phyloP scores from a whole-genome alignment of 1,284 basidiomycete species.

The Paramarasmius palmivorus region DNA sequence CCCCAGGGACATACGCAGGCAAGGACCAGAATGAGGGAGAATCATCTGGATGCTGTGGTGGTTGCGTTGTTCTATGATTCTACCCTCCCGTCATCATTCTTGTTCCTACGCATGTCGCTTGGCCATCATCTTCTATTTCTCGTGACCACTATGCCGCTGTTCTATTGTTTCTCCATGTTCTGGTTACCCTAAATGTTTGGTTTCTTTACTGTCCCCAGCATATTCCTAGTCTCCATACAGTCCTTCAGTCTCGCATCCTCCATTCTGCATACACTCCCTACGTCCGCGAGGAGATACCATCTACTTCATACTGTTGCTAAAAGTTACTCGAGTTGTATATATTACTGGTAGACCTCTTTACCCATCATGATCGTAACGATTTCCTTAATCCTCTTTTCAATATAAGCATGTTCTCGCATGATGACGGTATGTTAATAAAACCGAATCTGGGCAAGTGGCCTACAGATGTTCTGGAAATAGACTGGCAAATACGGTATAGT shows the following conservation, averaged over 20 bases:
- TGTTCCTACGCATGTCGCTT: constrained; percentile 4
- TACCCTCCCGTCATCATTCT: neutral
- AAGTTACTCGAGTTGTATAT: neutral
- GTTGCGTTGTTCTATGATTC: constrained; percentile 57
- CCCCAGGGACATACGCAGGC: constrained; percentile 32
- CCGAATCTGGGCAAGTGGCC: too few relatives aligned
- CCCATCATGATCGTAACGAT: neutral
- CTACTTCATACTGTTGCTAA: neutral
- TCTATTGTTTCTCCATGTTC: constrained; percentile 10
- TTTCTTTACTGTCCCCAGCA: too few relatives aligned
- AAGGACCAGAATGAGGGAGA: constrained; percentile 37
- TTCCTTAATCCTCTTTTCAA: neutral
- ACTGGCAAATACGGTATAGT: too few relatives aligned
- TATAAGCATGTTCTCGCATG: too few relatives aligned
- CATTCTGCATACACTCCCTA: neutral
- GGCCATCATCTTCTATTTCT: constrained; percentile 11
- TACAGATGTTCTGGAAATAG: too few relatives aligned
- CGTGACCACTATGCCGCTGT: neutral
- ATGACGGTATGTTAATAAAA: too few relatives aligned
- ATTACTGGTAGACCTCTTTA: neutral
- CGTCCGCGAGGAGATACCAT: neutral
- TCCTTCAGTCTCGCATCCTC: too few relatives aligned
- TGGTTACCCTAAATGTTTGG: too few relatives aligned
- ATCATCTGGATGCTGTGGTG: constrained; percentile 54
- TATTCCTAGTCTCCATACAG: too few relatives aligned